phyloP scores from a whole-genome alignment of 2,329 filamentous ascomycete genomes.

The Colletotrichum australisinense region DNA sequence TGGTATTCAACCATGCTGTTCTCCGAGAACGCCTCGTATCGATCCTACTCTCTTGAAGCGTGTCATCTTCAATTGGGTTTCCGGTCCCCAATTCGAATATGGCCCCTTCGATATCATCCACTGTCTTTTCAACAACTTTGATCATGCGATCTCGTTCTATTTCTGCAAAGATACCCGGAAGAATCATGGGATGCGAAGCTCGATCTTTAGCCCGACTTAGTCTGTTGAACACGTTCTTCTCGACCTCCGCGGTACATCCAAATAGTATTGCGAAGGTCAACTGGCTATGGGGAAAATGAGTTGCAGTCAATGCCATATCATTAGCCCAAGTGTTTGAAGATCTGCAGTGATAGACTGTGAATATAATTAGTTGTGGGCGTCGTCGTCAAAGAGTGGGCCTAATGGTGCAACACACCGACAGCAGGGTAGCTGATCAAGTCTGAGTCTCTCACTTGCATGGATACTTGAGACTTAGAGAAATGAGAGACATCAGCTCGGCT shows the following conservation, averaged over 20 bases:
- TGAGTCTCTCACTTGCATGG: no score
- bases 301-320: not conserved
- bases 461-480: not conserved
- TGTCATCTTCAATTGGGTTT: not conserved
- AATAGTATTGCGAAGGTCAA: not conserved
- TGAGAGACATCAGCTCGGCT: slow-evolving; percentile 4
- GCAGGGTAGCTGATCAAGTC: no score
- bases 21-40: slow-evolving; percentile 16
- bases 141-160: slow-evolving; percentile 42
- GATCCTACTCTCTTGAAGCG: not conserved
- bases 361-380: not conserved
- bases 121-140: slow-evolving; percentile 3
- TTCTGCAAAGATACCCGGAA: slow-evolving; percentile 45
- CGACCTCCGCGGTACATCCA: not conserved
- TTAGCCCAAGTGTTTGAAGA: not conserved
- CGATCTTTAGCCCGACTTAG: slow-evolving; percentile 12
- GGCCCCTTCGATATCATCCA: slow-evolving; percentile 39
- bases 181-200: slow-evolving; percentile 40
- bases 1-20: slow-evolving; percentile 40
- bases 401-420: no score
- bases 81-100: slow-evolving; percentile 38
- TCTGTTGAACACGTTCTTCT: not conserved
- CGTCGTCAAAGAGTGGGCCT: no score
- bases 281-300: not conserved
- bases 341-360: not conserved